Evolutionary conservation across 805 yeast species (phyloP), one percentile per base, ranked within the genome.

Genomic region (Pichia gijzeniarum): DNA sequence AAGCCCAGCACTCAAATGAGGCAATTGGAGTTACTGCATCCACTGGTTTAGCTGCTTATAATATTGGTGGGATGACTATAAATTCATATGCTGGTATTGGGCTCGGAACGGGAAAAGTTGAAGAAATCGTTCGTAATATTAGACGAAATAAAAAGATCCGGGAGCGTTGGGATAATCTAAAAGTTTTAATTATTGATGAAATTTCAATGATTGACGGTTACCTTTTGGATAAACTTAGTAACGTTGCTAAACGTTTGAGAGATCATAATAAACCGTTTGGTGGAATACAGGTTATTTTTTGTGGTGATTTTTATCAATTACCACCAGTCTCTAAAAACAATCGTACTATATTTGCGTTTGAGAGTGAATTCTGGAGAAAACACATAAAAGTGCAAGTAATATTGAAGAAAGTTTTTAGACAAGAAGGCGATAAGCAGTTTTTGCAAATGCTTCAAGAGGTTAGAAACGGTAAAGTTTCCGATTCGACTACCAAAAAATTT

Each of bases 301-400:
- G 95, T 4, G 99, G 99, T n/a, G 99, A 93, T 65, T 90, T 91
- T 60, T 90, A 84, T 63, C 99, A 93, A 65, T 70, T 93, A 37
- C 95, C 95, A 0, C 95, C 95, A 0, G 87, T 82, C 7, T 61
- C 69, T 13, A 71, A 61, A 17, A 67, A 62, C 4, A 45, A 47
- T 1, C 54, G 53, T 8, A 60, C 68, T 2, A 53, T 55, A 41
- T 85, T 80, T 65, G 82, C 90, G 6, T 85, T 85, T 63, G 84
- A 84, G 51, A 70, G 81, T 25, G 53, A 62, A 2, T 65, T 80
- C 3, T 85, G 95, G 95, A 69, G 70, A 47, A 64, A 68, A 18
- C 68, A 79, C 5, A 76, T 85, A 50, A 64, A 73, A 30, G 64
- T 69, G 30, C 79, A 86, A 0, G 73, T 85, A 34, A 72, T 80